Base-by-base conservation (phyloP, 2,329 filamentous ascomycete species). In the Diplodia scrobiculata region DNA sequence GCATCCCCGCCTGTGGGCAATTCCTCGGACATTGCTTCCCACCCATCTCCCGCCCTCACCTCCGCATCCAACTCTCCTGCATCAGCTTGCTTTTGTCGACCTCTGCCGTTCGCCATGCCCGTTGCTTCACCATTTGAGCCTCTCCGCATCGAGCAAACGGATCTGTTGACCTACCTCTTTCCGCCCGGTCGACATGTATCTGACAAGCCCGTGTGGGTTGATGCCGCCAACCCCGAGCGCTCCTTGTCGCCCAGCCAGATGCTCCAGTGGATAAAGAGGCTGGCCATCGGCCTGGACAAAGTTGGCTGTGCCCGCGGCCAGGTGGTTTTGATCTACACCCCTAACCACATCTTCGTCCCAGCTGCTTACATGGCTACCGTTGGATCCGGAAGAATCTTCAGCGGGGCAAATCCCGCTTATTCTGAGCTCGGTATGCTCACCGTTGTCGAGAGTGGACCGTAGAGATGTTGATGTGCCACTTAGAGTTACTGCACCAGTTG, bases 361-460 rank as follows among this genome's bases (percentile, higher is more conserved):
- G 81, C 86, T 0, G 80, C 90, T 0, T 86, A 93, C 65, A 82
- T 92, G 76, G 91, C 90, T 13, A 82, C 89, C 19, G 82, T 92
- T 59, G 92, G 92, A 85, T 89, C 91, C 0, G 89, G 90, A 3
- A 89, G 89, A 1, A 80, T 94, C 63, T 94, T 94, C 78, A 90
- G 88, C 0, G 91, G 90, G 25, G 89, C 89, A 1, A 92, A 91
- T 68, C 89, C 89, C 0, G 83, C 82, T 5, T 91, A 87, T 69
- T 87, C 90, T 0, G 80, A 65, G n/a, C 17, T 29, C 19, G 52
- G 63, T 65, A 19, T 38, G 3, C 25, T 25, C 2, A 25, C 58
- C 14, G 17, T 41, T 17, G 13, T 6, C 5, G 14, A 41, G 4
- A 5, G 14, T 14, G 38, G 13, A 14, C 14, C 6, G 32, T 36